These are phyloP conservation scores for Aureobasidium zeae DNA, from an alignment of 2,329 filamentous ascomycete species.

Conservation along the genomic window DNA sequence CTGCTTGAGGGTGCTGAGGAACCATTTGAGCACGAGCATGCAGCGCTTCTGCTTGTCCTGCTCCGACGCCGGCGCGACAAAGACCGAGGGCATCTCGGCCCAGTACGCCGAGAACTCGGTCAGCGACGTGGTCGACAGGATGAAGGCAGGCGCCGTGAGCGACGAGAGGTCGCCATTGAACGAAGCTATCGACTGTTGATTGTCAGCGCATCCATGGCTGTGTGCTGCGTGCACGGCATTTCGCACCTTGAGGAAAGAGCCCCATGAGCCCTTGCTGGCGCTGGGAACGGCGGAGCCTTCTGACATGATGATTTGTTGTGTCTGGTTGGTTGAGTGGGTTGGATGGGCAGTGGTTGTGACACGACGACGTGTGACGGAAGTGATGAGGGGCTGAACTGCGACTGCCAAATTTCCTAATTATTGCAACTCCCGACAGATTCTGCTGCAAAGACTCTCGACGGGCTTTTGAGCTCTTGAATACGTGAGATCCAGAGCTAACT, in stretches of 20 bases:
- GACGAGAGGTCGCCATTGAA: conserved; percentile 49
- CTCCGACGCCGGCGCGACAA: conserved; percentile 74
- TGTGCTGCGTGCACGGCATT: too few relatives aligned
- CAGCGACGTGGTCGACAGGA: conserved; percentile 46
- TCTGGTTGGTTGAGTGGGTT: not conserved
- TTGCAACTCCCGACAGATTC: too few relatives aligned
- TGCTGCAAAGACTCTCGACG: too few relatives aligned
- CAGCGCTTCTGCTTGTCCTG: conserved; percentile 72
- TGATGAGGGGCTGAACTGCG: conserved; percentile 14
- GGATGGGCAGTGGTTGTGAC: not conserved
- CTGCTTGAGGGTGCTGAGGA: conserved; percentile 84
- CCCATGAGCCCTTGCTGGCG: conserved; percentile 40
- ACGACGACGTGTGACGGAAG: not conserved
- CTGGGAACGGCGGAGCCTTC: conserved; percentile 40
- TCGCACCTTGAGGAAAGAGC: conserved; percentile 41
- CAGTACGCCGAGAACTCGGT: conserved; percentile 50
- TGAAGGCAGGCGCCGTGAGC: conserved; percentile 48
- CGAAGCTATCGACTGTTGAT: conserved; percentile 44
- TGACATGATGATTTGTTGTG: conserved; percentile 20
- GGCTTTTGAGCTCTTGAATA: too few relatives aligned
- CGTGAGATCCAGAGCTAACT: too few relatives aligned
- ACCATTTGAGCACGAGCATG: conserved; percentile 89
- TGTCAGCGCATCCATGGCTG: conserved; percentile 4
- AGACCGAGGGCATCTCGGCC: conserved; percentile 52
- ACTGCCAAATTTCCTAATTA: conserved; percentile 7